Evolutionary conservation across 2,329 filamentous ascomycete genomes (phyloP).

Genomic region (Exophiala phaeomuriformis): DNA sequence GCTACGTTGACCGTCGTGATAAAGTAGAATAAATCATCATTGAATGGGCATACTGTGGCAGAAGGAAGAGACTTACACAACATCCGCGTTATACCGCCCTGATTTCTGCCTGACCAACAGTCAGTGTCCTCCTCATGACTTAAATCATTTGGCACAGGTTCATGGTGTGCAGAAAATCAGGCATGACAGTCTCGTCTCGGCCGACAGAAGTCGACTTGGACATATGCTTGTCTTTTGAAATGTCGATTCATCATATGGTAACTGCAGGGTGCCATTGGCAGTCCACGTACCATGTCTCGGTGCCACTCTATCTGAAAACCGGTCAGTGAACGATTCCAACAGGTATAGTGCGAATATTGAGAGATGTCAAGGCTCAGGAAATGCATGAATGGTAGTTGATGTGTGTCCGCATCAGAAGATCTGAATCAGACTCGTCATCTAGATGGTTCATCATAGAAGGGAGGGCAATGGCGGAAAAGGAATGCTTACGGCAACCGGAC

Average conservation of each 20-base stretch:
- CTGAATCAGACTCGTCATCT: constrained; percentile 62
- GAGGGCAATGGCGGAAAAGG: not conserved
- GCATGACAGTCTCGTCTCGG: constrained; percentile 47
- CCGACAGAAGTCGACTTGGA: constrained; percentile 57
- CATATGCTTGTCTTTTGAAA: constrained; percentile 91
- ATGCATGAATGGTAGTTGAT: constrained; percentile 55
- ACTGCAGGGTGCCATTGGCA: not conserved
- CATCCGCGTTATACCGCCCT: not conserved
- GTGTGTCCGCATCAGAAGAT: constrained; percentile 54
- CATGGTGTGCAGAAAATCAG: constrained; percentile 19
- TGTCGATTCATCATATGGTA: constrained; percentile 73
- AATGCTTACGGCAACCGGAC: not conserved
- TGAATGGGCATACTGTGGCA: constrained; percentile 29
- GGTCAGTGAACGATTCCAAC: not conserved
- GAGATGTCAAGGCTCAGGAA: constrained; percentile 35
- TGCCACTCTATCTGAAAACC: not conserved
- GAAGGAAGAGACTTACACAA: constrained; percentile 16
- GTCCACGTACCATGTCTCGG: constrained; percentile 9
- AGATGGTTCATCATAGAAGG: constrained; percentile 43
- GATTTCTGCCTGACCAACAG: not conserved
- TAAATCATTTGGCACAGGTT: not conserved
- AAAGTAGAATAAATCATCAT: constrained; percentile 58
- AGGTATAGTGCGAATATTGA: not conserved
- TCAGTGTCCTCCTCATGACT: not conserved
- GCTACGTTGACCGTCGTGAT: constrained; percentile 89